phyloP scores from a whole-genome alignment of 2,329 filamentous ascomycete genomes.

The Arachnomyces sp. region DNA sequence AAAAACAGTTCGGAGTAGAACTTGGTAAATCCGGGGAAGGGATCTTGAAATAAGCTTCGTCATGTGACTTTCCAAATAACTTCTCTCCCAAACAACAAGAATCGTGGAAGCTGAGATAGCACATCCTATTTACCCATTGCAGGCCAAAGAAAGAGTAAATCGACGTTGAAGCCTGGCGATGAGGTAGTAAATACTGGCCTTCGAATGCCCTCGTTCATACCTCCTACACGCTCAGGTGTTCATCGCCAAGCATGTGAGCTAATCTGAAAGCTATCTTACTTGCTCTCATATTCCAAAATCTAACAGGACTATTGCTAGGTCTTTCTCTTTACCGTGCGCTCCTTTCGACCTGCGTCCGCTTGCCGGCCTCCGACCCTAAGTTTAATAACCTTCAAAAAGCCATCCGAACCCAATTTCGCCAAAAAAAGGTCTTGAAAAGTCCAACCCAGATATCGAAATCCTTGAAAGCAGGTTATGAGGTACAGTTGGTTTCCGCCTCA shows the following conservation, averaged over 20 bases:
- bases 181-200: slow-evolving; percentile 1
- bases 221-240: slow-evolving; percentile 27
- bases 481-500: slow-evolving; percentile 18
- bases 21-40: background rate
- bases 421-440: slow-evolving; percentile 31
- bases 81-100: no score
- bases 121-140: no score
- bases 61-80: background rate
- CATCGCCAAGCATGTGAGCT: slow-evolving; percentile 40
- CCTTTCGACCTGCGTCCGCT: slow-evolving; percentile 32
- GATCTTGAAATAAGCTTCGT: background rate
- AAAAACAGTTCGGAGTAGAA: background rate
- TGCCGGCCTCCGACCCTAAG: slow-evolving; percentile 18
- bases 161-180: no score
- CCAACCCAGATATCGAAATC: slow-evolving; percentile 32
- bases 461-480: slow-evolving; percentile 36
- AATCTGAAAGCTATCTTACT: background rate
- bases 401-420: slow-evolving; percentile 31
- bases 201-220: slow-evolving; percentile 31
- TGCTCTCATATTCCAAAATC: background rate
- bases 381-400: slow-evolving; percentile 20
- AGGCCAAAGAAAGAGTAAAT: no score
- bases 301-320: slow-evolving; percentile 19
- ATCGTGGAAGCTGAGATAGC: no score
- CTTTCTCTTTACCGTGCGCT: slow-evolving; percentile 40